Conservation (phyloP, 768 basidiomycete species). For the Agrocybe praecox region DNA sequence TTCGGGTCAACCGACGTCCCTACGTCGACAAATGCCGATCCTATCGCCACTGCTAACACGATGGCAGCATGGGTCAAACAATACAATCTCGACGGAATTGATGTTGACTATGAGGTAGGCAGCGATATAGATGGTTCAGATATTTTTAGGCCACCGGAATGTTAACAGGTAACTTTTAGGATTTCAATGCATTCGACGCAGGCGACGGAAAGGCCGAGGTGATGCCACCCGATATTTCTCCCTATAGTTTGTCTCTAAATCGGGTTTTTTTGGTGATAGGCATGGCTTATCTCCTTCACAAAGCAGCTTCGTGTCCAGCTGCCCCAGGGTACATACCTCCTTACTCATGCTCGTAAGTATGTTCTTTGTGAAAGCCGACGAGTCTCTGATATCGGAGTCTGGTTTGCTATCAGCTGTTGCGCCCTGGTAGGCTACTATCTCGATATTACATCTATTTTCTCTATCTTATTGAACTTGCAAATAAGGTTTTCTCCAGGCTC, state of each 20-base stretch:
- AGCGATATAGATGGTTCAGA: not conserved
- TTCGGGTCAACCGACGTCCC: slow-evolving; percentile 64
- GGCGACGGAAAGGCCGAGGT: slow-evolving; percentile 56
- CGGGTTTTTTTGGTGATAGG: slow-evolving; percentile 24
- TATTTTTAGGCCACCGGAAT: not conserved
- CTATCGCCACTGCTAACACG: slow-evolving; percentile 59
- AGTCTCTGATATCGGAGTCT: slow-evolving; percentile 7
- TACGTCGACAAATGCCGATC: slow-evolving; percentile 60
- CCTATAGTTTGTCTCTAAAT: not conserved
- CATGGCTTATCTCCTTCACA: slow-evolving; percentile 59
- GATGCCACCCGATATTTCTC: not conserved
- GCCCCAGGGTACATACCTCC: slow-evolving; percentile 49
- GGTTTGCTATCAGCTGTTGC: slow-evolving; percentile 41
- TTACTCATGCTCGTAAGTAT: slow-evolving; percentile 57
- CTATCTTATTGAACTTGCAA: not conserved
- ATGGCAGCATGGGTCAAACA: slow-evolving; percentile 68
- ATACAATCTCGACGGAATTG: slow-evolving; percentile 67
- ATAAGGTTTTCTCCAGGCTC: slow-evolving; percentile 45
- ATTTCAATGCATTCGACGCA: slow-evolving; percentile 60
- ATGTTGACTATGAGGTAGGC: slow-evolving; percentile 69
- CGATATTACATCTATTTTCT: not conserved
- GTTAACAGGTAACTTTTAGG: slow-evolving; percentile 33
- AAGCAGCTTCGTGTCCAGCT: slow-evolving; percentile 49
- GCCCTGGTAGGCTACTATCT: slow-evolving; percentile 35
- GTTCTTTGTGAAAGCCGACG: not conserved